Base-by-base conservation (phyloP, 768 basidiomycete species). In the Pisolithus marmoratus region DNA sequence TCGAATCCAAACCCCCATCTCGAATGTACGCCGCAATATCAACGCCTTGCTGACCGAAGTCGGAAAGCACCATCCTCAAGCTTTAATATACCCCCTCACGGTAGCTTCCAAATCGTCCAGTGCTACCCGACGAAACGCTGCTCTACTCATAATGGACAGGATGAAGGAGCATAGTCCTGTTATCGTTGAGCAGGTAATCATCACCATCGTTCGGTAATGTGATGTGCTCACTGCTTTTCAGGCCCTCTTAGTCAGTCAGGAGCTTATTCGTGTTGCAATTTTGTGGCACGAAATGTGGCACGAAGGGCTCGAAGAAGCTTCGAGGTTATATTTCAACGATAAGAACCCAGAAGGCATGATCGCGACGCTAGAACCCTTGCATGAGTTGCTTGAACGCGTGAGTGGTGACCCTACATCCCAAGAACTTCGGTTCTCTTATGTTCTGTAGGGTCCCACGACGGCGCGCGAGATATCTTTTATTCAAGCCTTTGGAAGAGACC, bases 261-360 rank as follows among this genome's bases (percentile, higher is more conserved):
- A 99, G 65, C 79, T 99, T 36, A 97, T 98, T 53, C 86, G 96
- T 19, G 91, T 98, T 7, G 95, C 96, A 7, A 98, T 99, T 54
- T 74, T 99, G 11, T 99, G 96, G 96, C 94, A 98, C 60, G 96
- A 99, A 67, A 74, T 94, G 57, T 99, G 96, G 96, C 94, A 97
- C 60, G 96, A 99, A 71, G 94, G 92, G 17, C 75, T 99, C 20
- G 96, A 99, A 71, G 96, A 99, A 68, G 96, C 96, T 6, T 96
- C 94, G 7, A 81, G 96, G 38, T 72, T 93, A 43, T 99, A 94
- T 73, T 99, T 94, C 76, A 94, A 91, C 9, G 96, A 98, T 60
- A 89, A 92, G 62, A 96, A 99, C 66, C 87, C 95, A 2, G 89
- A 92, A 53, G 96, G 90, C 6, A 99, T 99, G 96, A 96, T 97